Conservation (phyloP, 2,329 filamentous ascomycete species). For the Paecilomyces fulvus region DNA sequence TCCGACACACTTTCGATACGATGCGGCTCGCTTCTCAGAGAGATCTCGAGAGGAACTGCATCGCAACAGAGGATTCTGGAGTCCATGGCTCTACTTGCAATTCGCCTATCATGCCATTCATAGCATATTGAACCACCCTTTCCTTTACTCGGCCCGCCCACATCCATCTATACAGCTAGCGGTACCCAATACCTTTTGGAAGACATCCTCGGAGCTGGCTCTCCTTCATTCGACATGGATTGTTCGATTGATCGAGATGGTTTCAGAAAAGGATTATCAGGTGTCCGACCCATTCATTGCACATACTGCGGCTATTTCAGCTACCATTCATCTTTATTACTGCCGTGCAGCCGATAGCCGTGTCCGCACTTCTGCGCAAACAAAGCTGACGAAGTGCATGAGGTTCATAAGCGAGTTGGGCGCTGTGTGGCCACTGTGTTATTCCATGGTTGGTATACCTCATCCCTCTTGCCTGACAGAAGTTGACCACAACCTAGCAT, state of each 20-base stretch:
- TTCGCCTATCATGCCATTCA: constrained; percentile 24
- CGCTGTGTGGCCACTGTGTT: constrained; percentile 16
- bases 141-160: constrained; percentile 12
- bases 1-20: constrained; percentile 12
- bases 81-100: constrained; percentile 23
- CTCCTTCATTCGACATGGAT: constrained; percentile 43
- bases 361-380: constrained; percentile 16
- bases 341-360: constrained; percentile 9
- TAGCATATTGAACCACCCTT: constrained; percentile 23
- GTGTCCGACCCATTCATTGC: constrained; percentile 42
- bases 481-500: constrained; percentile 11
- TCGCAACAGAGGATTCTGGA: constrained; percentile 18
- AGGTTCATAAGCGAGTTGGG: constrained; percentile 17
- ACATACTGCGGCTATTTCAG: constrained; percentile 39
- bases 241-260: constrained; percentile 43
- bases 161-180: constrained; percentile 23
- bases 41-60: constrained; percentile 10
- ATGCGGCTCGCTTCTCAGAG: constrained; percentile 12
- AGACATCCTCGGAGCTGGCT: constrained; percentile 38
- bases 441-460: constrained; percentile 13
- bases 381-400: constrained; percentile 16
- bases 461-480: background rate
- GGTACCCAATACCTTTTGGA: constrained; percentile 44
- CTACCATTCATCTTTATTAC: constrained; percentile 34
- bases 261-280: constrained; percentile 36